Evolutionary conservation across 352 stramenopile species (phyloP).

Genomic region (Peronospora destructor): DNA sequence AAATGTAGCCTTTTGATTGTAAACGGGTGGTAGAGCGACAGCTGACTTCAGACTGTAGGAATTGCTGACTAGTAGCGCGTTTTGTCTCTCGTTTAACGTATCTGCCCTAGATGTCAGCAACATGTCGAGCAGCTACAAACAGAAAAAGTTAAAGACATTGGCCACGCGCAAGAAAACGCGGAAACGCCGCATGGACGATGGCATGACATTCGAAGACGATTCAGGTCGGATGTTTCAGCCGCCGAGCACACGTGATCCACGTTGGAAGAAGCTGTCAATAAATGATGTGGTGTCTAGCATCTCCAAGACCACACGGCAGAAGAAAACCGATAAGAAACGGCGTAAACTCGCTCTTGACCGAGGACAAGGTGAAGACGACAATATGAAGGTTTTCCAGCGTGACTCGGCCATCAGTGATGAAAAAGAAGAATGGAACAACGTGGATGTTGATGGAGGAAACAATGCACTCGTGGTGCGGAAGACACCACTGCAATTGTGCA

Average conservation of each 20-base stretch:
- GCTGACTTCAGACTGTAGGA: not conserved
- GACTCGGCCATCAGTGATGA: slow-evolving; percentile 14
- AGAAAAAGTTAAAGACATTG: slow-evolving; percentile 80
- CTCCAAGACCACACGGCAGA: slow-evolving; percentile 27
- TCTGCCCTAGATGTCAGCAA: not conserved
- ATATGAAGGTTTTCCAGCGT: slow-evolving; percentile 23
- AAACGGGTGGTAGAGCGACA: slow-evolving; percentile 12
- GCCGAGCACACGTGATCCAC: slow-evolving; percentile 57
- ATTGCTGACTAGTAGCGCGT: not conserved
- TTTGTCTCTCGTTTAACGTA: not conserved
- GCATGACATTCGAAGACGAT: slow-evolving; percentile 59
- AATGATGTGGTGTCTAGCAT: slow-evolving; percentile 34
- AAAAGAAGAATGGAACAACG: slow-evolving; percentile 9
- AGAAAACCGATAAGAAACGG: slow-evolving; percentile 28
- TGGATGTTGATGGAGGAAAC: slow-evolving; percentile 8
- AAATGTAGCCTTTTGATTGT: slow-evolving; percentile 10
- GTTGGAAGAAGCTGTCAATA: slow-evolving; percentile 62
- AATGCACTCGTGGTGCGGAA: slow-evolving; percentile 20
- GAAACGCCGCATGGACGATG: slow-evolving; percentile 58
- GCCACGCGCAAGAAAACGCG: slow-evolving; percentile 72
- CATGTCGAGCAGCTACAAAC: slow-evolving; percentile 82
- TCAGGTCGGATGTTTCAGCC: slow-evolving; percentile 64
- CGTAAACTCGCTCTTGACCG: slow-evolving; percentile 31
- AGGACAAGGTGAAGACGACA: slow-evolving; percentile 14
- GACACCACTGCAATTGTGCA: slow-evolving; percentile 36